phyloP scores from a whole-genome alignment of 805 yeast genomes.

The Sungouiella thailandica region DNA sequence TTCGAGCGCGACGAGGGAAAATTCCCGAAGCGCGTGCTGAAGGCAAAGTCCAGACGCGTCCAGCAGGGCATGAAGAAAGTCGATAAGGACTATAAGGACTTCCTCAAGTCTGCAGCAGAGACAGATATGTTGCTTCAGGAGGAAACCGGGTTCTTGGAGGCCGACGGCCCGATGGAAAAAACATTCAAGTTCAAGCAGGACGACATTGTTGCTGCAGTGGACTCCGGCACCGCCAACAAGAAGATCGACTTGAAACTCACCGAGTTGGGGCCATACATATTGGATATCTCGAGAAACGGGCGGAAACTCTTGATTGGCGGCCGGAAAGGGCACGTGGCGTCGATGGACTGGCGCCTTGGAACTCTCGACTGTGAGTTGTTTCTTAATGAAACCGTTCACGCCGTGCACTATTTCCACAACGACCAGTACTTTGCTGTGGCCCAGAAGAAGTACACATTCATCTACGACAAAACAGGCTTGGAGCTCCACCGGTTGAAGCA shows the following conservation, averaged over 20 bases:
- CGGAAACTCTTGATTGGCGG: conserved; percentile 83
- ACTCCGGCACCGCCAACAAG: conserved; percentile 68
- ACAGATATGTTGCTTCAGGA: conserved; percentile 85
- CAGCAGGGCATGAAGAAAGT: conserved; percentile 49
- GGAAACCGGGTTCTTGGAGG: conserved; percentile 80
- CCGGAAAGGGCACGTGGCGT: conserved; percentile 88
- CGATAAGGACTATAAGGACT: conserved; percentile 70
- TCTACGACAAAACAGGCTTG: conserved; percentile 85
- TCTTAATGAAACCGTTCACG: conserved; percentile 83
- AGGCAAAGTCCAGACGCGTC: conserved; percentile 10
- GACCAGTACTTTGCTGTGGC: conserved; percentile 96
- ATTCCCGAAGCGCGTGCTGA: conserved; percentile 11
- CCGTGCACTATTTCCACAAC: conserved; percentile 85
- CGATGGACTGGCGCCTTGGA: conserved; percentile 94
- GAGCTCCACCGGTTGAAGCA: conserved; percentile 90
- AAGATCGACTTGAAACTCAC: conserved; percentile 66
- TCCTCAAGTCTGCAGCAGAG: conserved; percentile 77
- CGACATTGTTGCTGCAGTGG: conserved; percentile 74
- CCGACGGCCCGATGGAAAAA: conserved; percentile 87
- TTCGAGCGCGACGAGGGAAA: conserved; percentile 12
- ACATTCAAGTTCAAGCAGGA: conserved; percentile 81
- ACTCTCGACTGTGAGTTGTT: conserved; percentile 74
- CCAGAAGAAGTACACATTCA: conserved; percentile 89
- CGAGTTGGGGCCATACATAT: conserved; percentile 80
- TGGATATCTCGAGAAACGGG: conserved; percentile 85